A percentile compares a stretch with the other conserved stretches of the same genome.
Evolutionary conservation across 257 asterid species (phyloP).

Genomic region (Leonotis leonurus): DNA sequence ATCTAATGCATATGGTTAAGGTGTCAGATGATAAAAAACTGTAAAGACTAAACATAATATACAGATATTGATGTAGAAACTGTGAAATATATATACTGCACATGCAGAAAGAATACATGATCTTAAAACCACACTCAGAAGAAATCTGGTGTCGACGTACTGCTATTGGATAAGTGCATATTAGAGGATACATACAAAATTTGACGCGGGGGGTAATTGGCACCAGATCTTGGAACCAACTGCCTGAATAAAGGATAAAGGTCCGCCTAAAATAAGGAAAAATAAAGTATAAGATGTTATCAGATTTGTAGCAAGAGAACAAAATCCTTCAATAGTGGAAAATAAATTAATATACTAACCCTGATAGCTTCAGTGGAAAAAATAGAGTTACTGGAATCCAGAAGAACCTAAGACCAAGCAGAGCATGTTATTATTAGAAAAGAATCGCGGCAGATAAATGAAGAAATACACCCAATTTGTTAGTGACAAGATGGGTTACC

Average conservation of each 20-base stretch:
- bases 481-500: conserved; percentile 33
- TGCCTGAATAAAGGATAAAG: conserved; percentile 88
- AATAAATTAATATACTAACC: conserved; percentile 43
- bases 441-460: neutral
- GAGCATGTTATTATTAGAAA: neutral
- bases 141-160: neutral
- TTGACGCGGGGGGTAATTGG: conserved; percentile 33
- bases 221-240: conserved; percentile 48
- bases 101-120: neutral
- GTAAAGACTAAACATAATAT: neutral
- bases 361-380: conserved; percentile 62
- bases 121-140: neutral
- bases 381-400: conserved; percentile 61
- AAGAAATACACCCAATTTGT: neutral
- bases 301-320: conserved; percentile 2
- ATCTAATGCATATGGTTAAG: too few species aligned
- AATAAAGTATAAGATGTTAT: conserved; percentile 13
- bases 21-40: conserved; percentile 4
- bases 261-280: conserved; percentile 45
- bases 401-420: conserved; percentile 41
- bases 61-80: too few species aligned
- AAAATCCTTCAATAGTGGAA: conserved; percentile 4
- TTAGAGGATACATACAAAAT: conserved; percentile 64
- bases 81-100: conserved; percentile 3
- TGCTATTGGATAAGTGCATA: conserved; percentile 7